These are phyloP conservation scores for Hanseniaspora sp. DNA, from an alignment of 1,139 yeast genomes.

Conservation along the genomic window DNA sequence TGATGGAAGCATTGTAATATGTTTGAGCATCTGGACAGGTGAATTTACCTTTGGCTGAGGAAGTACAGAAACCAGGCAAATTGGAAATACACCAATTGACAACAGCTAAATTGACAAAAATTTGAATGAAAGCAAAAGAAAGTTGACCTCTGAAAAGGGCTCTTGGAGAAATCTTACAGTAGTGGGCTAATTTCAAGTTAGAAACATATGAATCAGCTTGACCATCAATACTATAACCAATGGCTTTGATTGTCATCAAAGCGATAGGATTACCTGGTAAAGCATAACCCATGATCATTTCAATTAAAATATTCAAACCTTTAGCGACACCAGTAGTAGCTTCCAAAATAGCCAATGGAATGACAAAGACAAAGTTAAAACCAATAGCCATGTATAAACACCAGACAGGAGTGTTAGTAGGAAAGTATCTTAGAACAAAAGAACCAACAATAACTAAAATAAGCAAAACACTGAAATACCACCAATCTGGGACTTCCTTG, in stretches of 20 bases:
- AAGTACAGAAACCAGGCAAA: constrained; percentile 40
- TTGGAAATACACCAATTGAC: constrained; percentile 42
- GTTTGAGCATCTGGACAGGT: constrained; percentile 39
- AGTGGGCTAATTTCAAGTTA: constrained; percentile 52
- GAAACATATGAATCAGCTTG: constrained; percentile 51
- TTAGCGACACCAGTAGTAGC: constrained; percentile 44
- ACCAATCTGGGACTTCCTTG: constrained; percentile 55
- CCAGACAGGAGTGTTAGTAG: constrained; percentile 37
- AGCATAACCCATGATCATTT: constrained; percentile 52
- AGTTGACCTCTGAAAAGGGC: constrained; percentile 52
- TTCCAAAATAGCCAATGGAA: constrained; percentile 41
- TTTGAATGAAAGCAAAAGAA: constrained; percentile 35
- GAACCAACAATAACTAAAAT: constrained; percentile 42
- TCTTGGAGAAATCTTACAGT: constrained; percentile 49
- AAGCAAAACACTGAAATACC: constrained; percentile 41
- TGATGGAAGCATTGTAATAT: constrained; percentile 43
- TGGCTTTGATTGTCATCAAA: constrained; percentile 46
- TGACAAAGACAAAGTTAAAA: constrained; percentile 43
- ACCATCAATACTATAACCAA: constrained; percentile 48
- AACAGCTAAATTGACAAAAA: constrained; percentile 44
- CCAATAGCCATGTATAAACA: constrained; percentile 47
- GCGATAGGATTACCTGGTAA: constrained; percentile 55
- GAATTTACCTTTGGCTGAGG: constrained; percentile 35
- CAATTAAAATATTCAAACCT: constrained; percentile 49
- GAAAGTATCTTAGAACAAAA: constrained; percentile 37